Evolutionary conservation across 1,284 basidiomycete genomes (phyloP), one percentile per base, ranked within the genome.

Genomic region (Malassezia yamatoensis): DNA sequence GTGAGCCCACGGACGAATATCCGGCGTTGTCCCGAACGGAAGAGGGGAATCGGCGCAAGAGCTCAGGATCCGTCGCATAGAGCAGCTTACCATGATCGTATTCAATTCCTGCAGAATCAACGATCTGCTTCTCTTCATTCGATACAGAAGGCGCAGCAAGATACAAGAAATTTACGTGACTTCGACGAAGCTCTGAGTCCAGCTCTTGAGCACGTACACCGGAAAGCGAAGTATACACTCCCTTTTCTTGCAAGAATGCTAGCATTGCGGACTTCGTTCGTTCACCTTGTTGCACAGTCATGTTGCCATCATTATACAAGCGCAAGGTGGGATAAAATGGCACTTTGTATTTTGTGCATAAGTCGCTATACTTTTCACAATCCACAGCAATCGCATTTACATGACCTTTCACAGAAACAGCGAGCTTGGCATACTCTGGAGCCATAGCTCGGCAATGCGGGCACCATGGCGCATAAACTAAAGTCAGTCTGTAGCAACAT

Each of bases 381-480:
- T 73, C 62, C 10, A 74, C 64, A 37, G 71, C 69, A 39, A 74
- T 41, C 6, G 64, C 65, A 47, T 71, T 73, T 46, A 73, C 63
- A 29, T 62, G 54, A 36, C 62, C 67, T 29, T 65, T 62, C 41
- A 73, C 63, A 3, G 61, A 57, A 2, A 38, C 36, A 29, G 61
- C 65, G 11, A 70, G 56, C 41, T 64, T 43, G 45, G 60, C 54
- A 54, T 59, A 74, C 6, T 66, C 64, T 1, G 53, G 41, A 0
- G 64, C 67, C 72, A 74, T 74, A 20, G 67, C 65, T 21, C 62
- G 58, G 60, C 72, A 74, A 50, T 74, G 72, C 10, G 70, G 72
- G 45, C 72, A 74, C 66, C 69, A 72, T 1, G 72, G 67, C n/a
- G 67, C 69, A 41, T 64, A 71, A 51, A 72, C 53, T 53, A 44